Evolutionary conservation across 2,329 filamentous ascomycete species (phyloP), one percentile per base, ranked within the genome.

Genomic region (Fusarium sp.): DNA sequence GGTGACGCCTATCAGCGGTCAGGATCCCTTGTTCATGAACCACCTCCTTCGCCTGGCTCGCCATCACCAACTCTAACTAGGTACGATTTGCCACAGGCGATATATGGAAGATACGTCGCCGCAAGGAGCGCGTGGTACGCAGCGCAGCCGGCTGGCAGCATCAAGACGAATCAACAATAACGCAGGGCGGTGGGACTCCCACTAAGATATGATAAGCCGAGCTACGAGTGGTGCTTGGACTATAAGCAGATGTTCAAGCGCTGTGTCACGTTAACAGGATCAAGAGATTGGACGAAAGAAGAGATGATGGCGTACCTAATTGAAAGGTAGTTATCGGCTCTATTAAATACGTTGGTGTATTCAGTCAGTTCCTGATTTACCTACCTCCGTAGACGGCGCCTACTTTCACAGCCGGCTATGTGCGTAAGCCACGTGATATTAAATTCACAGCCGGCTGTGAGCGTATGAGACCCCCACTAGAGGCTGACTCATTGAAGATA

Each of bases 141-240:
- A 23, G 47, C 31, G 15, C 62, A 70, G 54, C 68, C 64, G 3
- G 47, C 46, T 23, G 60, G 65, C 11, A 72, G 55, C 36, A 46
- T 65, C 16, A 71, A 70, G 28, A 72, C 60, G 1, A 73, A 73
- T 54, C 46, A 75, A 52, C 28, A 67, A 51, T 74, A 73, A 63
- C 44, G 62, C 23, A 36, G 34, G 43, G 50, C 51, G 10, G 69
- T 68, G 47, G 58, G 58, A 28, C 69, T 73, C 23, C 67, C 60
- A 50, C 40, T 47, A 15, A 61, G 59, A 39, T 75, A 74, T 51
- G 53, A 59, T 18, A 71, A 66, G 31, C 39, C 44, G 36, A 66
- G 50, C 27, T 73, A 73, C 31, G 40, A 66, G 39, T 75, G 61
- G 67, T 73, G 63, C 43, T 37, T 72, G 15, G 63, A 75, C 39